A percentile compares a stretch with the other conserved stretches of the same genome.
These are phyloP conservation scores for Hypsizygus ulmarius DNA, from an alignment of 1,284 basidiomycete species.

Conservation along the genomic window DNA sequence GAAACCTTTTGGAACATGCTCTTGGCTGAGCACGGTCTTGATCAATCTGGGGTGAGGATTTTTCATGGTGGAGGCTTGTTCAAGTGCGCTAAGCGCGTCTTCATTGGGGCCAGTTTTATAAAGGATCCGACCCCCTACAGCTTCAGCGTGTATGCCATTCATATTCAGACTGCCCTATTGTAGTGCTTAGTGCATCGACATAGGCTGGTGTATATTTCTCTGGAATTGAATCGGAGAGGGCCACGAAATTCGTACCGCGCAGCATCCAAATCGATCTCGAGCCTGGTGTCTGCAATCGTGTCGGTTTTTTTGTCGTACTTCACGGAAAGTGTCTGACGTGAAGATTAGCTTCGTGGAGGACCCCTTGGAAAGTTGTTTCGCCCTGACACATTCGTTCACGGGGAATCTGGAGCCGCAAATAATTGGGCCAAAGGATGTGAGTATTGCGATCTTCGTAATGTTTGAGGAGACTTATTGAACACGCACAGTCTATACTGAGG, in stretches of 20 bases:
- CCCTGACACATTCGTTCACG: conserved; percentile 84
- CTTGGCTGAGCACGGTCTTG: conserved; percentile 77
- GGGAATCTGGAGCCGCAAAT: conserved; percentile 81
- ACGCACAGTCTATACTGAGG: conserved; percentile 77
- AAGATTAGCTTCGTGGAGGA: conserved; percentile 59
- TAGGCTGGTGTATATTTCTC: conserved; percentile 76
- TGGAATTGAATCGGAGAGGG: conserved; percentile 48
- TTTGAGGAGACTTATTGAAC: neutral
- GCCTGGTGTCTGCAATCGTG: conserved; percentile 83
- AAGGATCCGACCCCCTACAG: conserved; percentile 42
- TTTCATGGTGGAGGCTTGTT: conserved; percentile 7
- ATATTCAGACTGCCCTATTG: neutral
- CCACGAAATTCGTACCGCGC: conserved; percentile 86
- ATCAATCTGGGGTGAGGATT: conserved; percentile 59
- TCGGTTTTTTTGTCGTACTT: conserved; percentile 33
- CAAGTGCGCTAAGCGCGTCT: conserved; percentile 6
- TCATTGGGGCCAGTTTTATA: conserved; percentile 33
- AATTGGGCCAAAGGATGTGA: conserved; percentile 91
- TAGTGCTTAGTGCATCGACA: neutral
- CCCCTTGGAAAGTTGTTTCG: conserved; percentile 76
- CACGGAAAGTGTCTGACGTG: neutral
- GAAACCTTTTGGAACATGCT: conserved; percentile 79
- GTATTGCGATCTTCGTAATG: conserved; percentile 28
- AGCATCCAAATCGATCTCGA: conserved; percentile 92
- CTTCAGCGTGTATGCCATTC: conserved; percentile 35